phyloP scores from a whole-genome alignment of 2,329 filamentous ascomycete species.

The Exophiala aquamarina region DNA sequence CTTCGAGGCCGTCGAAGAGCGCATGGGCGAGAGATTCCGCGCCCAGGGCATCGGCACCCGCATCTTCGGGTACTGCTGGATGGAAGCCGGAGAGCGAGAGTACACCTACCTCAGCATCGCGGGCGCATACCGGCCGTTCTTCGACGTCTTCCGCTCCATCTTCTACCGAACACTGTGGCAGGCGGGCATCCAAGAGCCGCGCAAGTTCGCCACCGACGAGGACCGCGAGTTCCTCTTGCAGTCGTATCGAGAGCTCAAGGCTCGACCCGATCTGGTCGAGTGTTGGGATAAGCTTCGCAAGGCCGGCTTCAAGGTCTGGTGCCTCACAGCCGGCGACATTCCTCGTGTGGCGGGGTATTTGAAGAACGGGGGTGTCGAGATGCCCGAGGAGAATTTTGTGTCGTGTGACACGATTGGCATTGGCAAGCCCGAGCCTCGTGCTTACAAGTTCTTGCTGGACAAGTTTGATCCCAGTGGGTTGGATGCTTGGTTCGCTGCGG shows the following conservation, averaged over 20 bases:
- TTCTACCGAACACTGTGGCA: slow-evolving; percentile 47
- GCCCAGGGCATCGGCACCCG: slow-evolving; percentile 36
- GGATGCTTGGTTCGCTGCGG: slow-evolving; percentile 56
- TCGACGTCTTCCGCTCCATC: slow-evolving; percentile 37
- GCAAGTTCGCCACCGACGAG: slow-evolving; percentile 37
- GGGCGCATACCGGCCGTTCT: slow-evolving; percentile 39
- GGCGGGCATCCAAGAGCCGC: slow-evolving; percentile 41
- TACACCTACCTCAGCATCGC: slow-evolving; percentile 47
- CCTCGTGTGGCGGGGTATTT: slow-evolving; percentile 56
- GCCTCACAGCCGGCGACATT: slow-evolving; percentile 53
- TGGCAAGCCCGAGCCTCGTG: slow-evolving; percentile 51
- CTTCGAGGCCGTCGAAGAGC: slow-evolving; percentile 38
- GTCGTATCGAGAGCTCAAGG: slow-evolving; percentile 34
- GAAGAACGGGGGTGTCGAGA: slow-evolving; percentile 46
- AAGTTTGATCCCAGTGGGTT: slow-evolving; percentile 36
- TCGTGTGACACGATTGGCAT: slow-evolving; percentile 51
- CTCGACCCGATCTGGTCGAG: slow-evolving; percentile 38
- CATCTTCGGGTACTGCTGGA: slow-evolving; percentile 44
- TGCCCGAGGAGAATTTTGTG: slow-evolving; percentile 53
- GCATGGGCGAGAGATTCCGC: slow-evolving; percentile 39
- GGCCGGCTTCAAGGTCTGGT: slow-evolving; percentile 54
- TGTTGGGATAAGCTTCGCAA: slow-evolving; percentile 42
- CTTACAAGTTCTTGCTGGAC: slow-evolving; percentile 48
- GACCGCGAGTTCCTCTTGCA: slow-evolving; percentile 40
- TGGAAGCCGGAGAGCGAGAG: slow-evolving; percentile 43